These are phyloP conservation scores for Prinsepia uniflora DNA, from an alignment of 306 rosid genomes.

Conservation along the genomic window DNA sequence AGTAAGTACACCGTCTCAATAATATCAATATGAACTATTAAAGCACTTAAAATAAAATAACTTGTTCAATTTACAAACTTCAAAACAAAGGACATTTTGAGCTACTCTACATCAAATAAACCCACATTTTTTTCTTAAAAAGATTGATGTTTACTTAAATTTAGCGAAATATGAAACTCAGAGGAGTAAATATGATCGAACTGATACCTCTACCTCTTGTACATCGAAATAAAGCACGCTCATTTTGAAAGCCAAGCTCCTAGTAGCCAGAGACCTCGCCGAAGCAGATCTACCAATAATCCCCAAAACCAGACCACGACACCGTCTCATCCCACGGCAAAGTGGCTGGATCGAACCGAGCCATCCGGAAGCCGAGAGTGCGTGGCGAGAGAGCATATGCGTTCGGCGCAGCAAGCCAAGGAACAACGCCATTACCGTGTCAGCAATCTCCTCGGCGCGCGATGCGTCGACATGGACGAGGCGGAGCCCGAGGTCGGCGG, in stretches of 20 bases:
- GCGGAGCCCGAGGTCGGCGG: conserved; percentile 85
- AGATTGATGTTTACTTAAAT: neutral
- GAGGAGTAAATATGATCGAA: neutral
- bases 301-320: conserved; percentile 91
- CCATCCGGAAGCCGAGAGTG: conserved; percentile 94
- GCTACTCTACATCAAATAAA: neutral
- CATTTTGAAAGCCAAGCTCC: conserved; percentile 96
- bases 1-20: neutral
- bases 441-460: conserved; percentile 96
- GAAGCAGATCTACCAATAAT: conserved; percentile 94
- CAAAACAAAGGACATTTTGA: neutral
- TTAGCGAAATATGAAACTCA: neutral
- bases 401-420: conserved; percentile 95
- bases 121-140: too few species aligned
- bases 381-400: conserved; percentile 83
- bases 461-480: conserved; percentile 83
- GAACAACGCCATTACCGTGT: conserved; percentile 89
- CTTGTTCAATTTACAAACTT: neutral
- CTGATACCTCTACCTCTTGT: conserved; percentile 58
- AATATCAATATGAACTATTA: neutral
- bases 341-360: conserved; percentile 97
- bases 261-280: conserved; percentile 78
- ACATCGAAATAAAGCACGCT: conserved; percentile 87
- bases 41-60: neutral
- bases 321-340: conserved; percentile 95